phyloP scores from a whole-genome alignment of 2,329 filamentous ascomycete species.

The Ambrosiella xylebori region DNA sequence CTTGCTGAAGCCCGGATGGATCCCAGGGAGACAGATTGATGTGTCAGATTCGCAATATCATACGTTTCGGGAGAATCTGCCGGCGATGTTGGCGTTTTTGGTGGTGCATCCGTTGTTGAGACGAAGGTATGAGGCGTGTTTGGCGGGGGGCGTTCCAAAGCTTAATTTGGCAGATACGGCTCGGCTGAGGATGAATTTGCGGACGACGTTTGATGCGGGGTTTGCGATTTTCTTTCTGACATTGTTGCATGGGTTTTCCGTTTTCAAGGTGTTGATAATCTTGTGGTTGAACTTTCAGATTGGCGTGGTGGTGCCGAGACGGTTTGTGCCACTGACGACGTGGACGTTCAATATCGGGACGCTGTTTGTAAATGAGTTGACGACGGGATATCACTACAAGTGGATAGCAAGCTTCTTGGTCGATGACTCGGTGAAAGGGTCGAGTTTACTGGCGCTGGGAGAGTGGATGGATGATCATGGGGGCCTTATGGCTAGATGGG shows the following conservation, averaged over 20 bases:
- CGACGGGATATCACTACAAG: conserved; percentile 55
- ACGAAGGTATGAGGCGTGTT: conserved; percentile 42
- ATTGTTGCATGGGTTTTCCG: conserved; percentile 70
- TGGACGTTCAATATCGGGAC: conserved; percentile 81
- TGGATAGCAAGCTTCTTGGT: conserved; percentile 33
- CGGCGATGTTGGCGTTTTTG: conserved; percentile 58
- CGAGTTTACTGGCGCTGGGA: conserved; percentile 41
- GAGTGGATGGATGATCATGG: conserved; percentile 60
- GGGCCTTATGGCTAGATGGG: conserved; percentile 79
- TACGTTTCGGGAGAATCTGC: conserved; percentile 71
- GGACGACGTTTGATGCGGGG: conserved; percentile 57
- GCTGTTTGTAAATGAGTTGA: conserved; percentile 80
- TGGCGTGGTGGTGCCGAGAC: conserved; percentile 51
- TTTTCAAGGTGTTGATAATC: conserved; percentile 65
- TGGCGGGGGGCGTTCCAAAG: conserved; percentile 15
- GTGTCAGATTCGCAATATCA: conserved; percentile 78
- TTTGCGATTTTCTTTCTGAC: conserved; percentile 69
- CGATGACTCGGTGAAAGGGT: conserved; percentile 17
- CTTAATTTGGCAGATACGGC: conserved; percentile 39
- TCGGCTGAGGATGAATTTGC: conserved; percentile 35
- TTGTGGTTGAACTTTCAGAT: conserved; percentile 69
- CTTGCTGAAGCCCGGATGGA: conserved; percentile 68
- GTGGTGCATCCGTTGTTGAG: conserved; percentile 65
- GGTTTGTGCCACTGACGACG: conserved; percentile 55
- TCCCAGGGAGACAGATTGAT: conserved; percentile 80